These are phyloP conservation scores for Penicillium canariense DNA, from an alignment of 495 filamentous ascomycete species.

Conservation along the genomic window DNA sequence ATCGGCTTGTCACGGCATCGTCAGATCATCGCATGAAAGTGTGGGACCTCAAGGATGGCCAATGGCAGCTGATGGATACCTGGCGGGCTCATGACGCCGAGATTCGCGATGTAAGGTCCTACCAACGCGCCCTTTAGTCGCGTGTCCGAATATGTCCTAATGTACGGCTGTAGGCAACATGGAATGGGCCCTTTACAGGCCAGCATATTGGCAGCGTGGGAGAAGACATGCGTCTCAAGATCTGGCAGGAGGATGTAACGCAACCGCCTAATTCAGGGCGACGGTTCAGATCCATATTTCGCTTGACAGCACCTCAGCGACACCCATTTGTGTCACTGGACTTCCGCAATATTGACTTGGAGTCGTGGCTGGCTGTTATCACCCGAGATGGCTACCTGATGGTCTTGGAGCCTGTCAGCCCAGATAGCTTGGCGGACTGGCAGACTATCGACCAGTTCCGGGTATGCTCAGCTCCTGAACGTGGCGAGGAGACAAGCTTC, in stretches of 20 bases:
- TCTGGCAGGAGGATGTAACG: constrained; percentile 85
- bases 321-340: constrained; percentile 74
- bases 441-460: constrained; percentile 66
- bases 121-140: not conserved
- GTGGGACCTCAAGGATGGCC: constrained; percentile 76
- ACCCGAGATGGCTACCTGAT: constrained; percentile 75
- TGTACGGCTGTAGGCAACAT: constrained; percentile 61
- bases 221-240: constrained; percentile 80
- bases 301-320: constrained; percentile 53
- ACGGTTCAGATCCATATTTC: constrained; percentile 69
- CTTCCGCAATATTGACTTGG: constrained; percentile 69
- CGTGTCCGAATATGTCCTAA: constrained; percentile 13
- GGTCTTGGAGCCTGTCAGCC: constrained; percentile 81
- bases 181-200: constrained; percentile 65
- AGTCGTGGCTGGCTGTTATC: constrained; percentile 80
- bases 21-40: constrained; percentile 93
- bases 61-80: constrained; percentile 78
- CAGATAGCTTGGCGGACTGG: constrained; percentile 79
- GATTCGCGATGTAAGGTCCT: constrained; percentile 70
- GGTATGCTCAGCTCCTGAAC: constrained; percentile 56
- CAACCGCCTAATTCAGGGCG: constrained; percentile 66
- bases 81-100: constrained; percentile 93
- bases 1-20: constrained; percentile 83
- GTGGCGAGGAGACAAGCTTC: constrained; percentile 84
- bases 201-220: constrained; percentile 68